Percentiles rank a stretch among this genome's conserved stretches.
Evolutionary conservation across 2,329 filamentous ascomycete genomes (phyloP).

Genomic region (Fusarium ambrosium): DNA sequence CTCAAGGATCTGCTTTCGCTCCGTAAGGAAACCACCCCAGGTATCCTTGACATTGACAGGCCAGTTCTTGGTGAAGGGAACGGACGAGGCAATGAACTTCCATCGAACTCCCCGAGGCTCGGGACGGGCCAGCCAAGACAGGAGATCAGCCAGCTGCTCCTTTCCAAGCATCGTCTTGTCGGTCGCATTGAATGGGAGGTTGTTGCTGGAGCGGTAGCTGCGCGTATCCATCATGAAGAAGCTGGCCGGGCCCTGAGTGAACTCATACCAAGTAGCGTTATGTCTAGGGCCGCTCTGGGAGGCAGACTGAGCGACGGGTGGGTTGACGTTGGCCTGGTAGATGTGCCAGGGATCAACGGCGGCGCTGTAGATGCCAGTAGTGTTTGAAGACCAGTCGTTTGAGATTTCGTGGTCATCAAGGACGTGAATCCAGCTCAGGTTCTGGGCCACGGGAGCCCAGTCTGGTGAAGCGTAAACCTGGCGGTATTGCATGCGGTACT

Average conservation of each 20-base stretch:
- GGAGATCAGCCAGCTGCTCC: constrained; percentile 82
- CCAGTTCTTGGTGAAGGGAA: constrained; percentile 99
- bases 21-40: constrained; percentile 91
- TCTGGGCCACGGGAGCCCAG: constrained; percentile 80
- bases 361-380: constrained; percentile 81
- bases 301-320: constrained; percentile 73
- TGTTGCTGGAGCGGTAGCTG: constrained; percentile 81
- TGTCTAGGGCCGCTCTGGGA: constrained; percentile 54
- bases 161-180: constrained; percentile 90
- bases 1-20: constrained; percentile 84
- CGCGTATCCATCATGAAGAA: constrained; percentile 97
- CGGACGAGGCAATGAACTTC: constrained; percentile 92
- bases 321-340: constrained; percentile 89
- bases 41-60: constrained; percentile 88
- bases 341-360: constrained; percentile 88
- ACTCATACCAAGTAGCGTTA: constrained; percentile 87
- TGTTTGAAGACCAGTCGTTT: constrained; percentile 92
- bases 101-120: constrained; percentile 85
- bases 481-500: constrained; percentile 92
- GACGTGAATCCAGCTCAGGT: constrained; percentile 97
- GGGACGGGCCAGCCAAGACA: constrained; percentile 80
- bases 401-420: constrained; percentile 96
- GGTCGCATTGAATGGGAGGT: constrained; percentile 68
- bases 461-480: constrained; percentile 97
- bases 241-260: constrained; percentile 88